phyloP scores from a whole-genome alignment of 78 protist species.

The Dictyostelium capitatum region DNA sequence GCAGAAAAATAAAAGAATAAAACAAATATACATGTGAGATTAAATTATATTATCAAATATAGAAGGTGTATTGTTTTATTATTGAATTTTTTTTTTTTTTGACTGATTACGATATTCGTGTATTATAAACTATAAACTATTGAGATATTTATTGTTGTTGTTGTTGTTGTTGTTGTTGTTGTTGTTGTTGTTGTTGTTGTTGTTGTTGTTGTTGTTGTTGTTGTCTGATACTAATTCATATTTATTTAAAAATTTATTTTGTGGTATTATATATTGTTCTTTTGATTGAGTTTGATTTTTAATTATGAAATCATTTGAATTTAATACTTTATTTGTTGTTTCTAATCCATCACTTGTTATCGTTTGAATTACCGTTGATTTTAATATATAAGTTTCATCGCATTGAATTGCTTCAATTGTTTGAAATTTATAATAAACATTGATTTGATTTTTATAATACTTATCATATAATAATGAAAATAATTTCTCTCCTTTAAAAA shows the following conservation, averaged over 20 bases:
- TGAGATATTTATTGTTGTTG: no score
- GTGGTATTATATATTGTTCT: conserved; percentile 6
- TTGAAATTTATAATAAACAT: neutral
- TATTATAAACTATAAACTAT: no score
- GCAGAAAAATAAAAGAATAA: no score
- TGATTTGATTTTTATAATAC: neutral
- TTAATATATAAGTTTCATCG: neutral
- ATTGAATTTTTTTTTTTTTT: neutral
- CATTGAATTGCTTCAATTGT: neutral
- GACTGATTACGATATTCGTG: no score
- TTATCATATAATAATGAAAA: neutral
- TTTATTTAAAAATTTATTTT: neutral
- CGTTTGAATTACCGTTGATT: neutral
- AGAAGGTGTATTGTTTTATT: no score
- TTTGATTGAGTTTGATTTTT: neutral
- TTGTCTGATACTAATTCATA: neutral
- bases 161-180: no score
- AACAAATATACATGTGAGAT: no score
- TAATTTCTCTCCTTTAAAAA: neutral
- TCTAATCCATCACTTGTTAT: conserved; percentile 2
- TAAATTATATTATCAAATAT: no score
- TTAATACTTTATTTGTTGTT: neutral
- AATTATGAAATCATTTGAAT: neutral
- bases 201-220: no score
- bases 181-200: no score